These are phyloP conservation scores for Begonia peltatifolia DNA, from an alignment of 306 rosid species.

Conservation along the genomic window DNA sequence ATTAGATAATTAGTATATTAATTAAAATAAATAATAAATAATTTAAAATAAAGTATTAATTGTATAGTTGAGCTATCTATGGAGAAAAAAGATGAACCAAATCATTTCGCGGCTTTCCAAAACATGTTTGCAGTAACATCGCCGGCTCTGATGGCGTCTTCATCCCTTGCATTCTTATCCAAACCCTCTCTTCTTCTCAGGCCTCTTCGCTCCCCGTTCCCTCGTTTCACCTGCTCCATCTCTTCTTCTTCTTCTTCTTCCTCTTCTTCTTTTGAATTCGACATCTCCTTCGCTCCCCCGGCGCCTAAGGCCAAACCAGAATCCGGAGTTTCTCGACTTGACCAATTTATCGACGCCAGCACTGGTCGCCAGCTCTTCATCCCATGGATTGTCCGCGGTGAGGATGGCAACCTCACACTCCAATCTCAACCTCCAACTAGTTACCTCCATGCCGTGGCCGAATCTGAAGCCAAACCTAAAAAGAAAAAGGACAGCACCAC, in stretches of 20 bases:
- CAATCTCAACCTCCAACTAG: constrained; percentile 48
- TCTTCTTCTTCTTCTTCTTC: constrained; percentile 30
- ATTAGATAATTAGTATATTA: no score
- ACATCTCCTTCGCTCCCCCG: constrained; percentile 71
- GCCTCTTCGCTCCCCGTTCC: constrained; percentile 38
- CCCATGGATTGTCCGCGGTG: constrained; percentile 86
- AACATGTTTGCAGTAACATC: constrained; percentile 12
- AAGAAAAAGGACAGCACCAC: constrained; percentile 18
- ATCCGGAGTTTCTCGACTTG: not conserved
- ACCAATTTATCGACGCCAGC: constrained; percentile 10
- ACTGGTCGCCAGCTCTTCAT: constrained; percentile 38
- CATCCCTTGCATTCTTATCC: constrained; percentile 25
- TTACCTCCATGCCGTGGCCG: constrained; percentile 32
- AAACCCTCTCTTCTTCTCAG: constrained; percentile 21
- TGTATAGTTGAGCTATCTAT: no score
- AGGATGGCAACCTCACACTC: constrained; percentile 64
- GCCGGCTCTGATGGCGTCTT: constrained; percentile 3
- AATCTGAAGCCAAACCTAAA: constrained; percentile 29
- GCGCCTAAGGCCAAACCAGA: constrained; percentile 39
- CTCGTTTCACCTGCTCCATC: constrained; percentile 27
- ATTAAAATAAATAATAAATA: no score
- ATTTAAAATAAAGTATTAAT: no score
- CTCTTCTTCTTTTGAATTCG: constrained; percentile 43
- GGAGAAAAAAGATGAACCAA: no score
- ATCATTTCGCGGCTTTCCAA: not conserved